Base-by-base conservation (phyloP, 2,329 filamentous ascomycete genomes). In the Aaosphaeria arxii region DNA sequence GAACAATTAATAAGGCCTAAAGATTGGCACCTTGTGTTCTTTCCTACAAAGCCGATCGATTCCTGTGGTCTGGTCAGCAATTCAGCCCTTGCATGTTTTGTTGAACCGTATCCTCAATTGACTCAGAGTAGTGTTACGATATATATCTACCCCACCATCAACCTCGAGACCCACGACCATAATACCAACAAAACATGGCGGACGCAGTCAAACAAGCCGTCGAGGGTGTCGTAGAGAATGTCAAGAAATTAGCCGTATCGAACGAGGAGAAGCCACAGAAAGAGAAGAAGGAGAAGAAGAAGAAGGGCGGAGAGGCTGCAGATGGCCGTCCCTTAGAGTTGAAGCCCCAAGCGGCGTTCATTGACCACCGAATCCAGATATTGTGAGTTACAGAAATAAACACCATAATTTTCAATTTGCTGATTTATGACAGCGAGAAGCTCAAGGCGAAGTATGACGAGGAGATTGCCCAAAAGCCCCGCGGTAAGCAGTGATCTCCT, bases 391-490 rank as follows among this genome's bases (percentile, higher is more conserved):
- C 7, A 36, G 7, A 36, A 9, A 36, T 36, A 36, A 3, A 36
- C 33, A 36, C 9, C 33, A 2, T 9, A 36, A 36, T 24, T 24
- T 24, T 24, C 33, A 36, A 17, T 6, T 46, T 32, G 36, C 55
- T 64, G 43, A 66, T 43, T 36, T 5, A 5, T 1, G 9, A 5
- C 40, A 68, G 64, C 74, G 88, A 96, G 69, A 85, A 87, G 69
- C 79, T 96, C 57, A 95, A 95, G 80, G 85, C 88, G 57, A 82
- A 88, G 69, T 84, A 90, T 65, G 86, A 95, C 58, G 87, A 87
- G 49, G 89, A 94, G 67, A 74, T 90, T 55, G 79, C 81, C 46
- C 71, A 77, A 56, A 86, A 87, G 73, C 85, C 88, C 36, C 85
- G 85, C 59, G 66, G 64, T 69, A 67, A 47, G 60, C 38, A 40